Base-by-base conservation (phyloP, 2,329 filamentous ascomycete species). In the Aspergillus calidoustus region DNA sequence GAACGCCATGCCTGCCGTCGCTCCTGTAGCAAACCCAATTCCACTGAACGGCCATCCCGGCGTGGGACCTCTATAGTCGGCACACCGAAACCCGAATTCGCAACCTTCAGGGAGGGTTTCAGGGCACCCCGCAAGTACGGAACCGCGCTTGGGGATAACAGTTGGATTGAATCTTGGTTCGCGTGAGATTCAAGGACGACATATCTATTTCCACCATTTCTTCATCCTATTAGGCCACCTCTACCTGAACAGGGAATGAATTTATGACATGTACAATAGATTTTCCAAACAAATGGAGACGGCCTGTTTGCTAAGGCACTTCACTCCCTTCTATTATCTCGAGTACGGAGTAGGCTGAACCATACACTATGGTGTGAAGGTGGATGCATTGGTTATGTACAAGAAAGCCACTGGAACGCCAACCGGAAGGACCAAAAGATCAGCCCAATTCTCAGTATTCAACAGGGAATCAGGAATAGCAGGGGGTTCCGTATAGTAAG, bases 21-120 rank as follows among this genome's bases (percentile, higher is more conserved):
- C 67, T 30, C 74, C 74, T 7, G 70, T 68, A 9, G 62, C 66
- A 7, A 72, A 75, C 41, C 55, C 70, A 1, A 68, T 76, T 53
- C 66, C 68, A 3, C 48, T 72, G 31, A 61, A 71, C 54, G 62
- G 58, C 17, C 54, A 64, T 25, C 51, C 56, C 11, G 53, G 48
- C 28, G 31, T 57, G n/a, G 54, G 47, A 13, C 23, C 46, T 47
- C 30, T 54, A 15, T 59, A 49, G 52, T 34, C 30, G 47, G 47
- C 38, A 9, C 38, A 41, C 11, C 34, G 5, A 41, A 41, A 28
- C 4, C 25, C 25, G 13, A 30, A 56, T 19, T 19, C 53, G 46
- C 28, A 19, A 53, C 9, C 30, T 34, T 34, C 4, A 15, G 22
- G 30, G 30, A 7, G 1, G 25, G 19, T 53, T 30, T n/a, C 28